Percentiles rank a stretch among this genome's conserved stretches.
phyloP scores from a whole-genome alignment of 1,284 basidiomycete genomes.

The Apiotrichum sp. region DNA sequence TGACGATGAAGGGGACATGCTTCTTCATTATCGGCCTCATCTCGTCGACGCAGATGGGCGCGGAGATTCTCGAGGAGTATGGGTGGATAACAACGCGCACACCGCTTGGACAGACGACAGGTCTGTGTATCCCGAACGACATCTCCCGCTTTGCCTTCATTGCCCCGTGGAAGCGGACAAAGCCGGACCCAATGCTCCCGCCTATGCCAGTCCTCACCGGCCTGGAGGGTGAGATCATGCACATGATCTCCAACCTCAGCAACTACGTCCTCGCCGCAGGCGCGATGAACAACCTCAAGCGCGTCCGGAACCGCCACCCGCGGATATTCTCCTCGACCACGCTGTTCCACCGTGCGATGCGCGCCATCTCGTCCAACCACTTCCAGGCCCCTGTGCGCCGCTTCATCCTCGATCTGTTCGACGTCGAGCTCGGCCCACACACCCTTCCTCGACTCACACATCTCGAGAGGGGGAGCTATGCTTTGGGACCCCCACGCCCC shows the following conservation, averaged over 20 bases:
- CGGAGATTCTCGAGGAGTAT: conserved; percentile 79
- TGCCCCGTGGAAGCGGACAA: conserved; percentile 60
- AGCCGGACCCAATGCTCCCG: conserved; percentile 41
- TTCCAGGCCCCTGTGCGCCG: conserved; percentile 84
- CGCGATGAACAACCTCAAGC: conserved; percentile 77
- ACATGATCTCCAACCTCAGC: conserved; percentile 84
- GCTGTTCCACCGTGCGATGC: conserved; percentile 75
- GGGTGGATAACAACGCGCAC: conserved; percentile 87
- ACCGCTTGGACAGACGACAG: conserved; percentile 79
- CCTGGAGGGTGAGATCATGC: conserved; percentile 77
- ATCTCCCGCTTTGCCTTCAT: conserved; percentile 75
- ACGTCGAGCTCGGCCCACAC: conserved; percentile 56
- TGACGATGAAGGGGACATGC: conserved; percentile 91
- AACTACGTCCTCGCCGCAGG: conserved; percentile 94
- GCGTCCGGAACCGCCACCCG: conserved; percentile 65
- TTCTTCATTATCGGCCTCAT: conserved; percentile 89
- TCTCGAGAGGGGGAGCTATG: conserved; percentile 22
- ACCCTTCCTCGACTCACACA: conserved; percentile 27
- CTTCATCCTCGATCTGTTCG: conserved; percentile 90
- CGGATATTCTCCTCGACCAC: conserved; percentile 66
- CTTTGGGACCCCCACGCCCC: conserved; percentile 3
- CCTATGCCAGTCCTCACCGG: conserved; percentile 61
- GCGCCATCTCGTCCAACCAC: conserved; percentile 76
- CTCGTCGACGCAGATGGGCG: conserved; percentile 65
- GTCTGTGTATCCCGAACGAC: conserved; percentile 80